Evolutionary conservation across 331 rosid species (phyloP).

Genomic region (Malus hybrid): DNA sequence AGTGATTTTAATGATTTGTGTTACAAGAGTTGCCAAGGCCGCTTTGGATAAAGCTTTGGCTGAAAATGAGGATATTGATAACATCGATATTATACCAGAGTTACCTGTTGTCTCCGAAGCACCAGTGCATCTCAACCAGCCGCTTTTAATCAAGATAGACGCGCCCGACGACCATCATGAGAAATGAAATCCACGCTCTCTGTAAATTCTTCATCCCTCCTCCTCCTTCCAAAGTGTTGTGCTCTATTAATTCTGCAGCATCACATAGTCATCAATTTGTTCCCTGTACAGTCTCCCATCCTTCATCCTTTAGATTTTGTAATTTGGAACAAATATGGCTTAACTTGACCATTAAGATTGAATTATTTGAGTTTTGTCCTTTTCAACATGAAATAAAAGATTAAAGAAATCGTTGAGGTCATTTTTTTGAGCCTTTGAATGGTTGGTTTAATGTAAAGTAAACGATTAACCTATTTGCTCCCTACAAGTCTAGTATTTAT

Average conservation of each 20-base stretch:
- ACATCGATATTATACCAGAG: constrained; percentile 20
- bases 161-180: constrained; percentile 41
- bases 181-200: constrained; percentile 31
- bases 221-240: constrained; percentile 12
- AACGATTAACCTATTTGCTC: background rate
- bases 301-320: background rate
- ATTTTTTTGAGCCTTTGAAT: background rate
- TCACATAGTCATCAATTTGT: background rate
- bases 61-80: constrained; percentile 58
- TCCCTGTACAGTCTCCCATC: constrained; percentile 17
- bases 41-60: constrained; percentile 91
- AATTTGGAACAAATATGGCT: constrained; percentile 3
- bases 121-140: constrained; percentile 53
- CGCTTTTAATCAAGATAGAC: constrained; percentile 73
- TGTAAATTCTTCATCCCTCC: constrained; percentile 48
- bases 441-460: background rate
- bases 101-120: constrained; percentile 49
- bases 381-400: background rate
- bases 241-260: constrained; percentile 1
- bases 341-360: background rate
- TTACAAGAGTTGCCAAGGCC: constrained; percentile 79
- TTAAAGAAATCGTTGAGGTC: background rate
- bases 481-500: background rate
- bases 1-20: constrained; percentile 68
- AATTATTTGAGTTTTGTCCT: background rate